These are phyloP conservation scores for Mucor plumbeus DNA, from an alignment of 371 early-diverging fungal genomes.

Conservation along the genomic window DNA sequence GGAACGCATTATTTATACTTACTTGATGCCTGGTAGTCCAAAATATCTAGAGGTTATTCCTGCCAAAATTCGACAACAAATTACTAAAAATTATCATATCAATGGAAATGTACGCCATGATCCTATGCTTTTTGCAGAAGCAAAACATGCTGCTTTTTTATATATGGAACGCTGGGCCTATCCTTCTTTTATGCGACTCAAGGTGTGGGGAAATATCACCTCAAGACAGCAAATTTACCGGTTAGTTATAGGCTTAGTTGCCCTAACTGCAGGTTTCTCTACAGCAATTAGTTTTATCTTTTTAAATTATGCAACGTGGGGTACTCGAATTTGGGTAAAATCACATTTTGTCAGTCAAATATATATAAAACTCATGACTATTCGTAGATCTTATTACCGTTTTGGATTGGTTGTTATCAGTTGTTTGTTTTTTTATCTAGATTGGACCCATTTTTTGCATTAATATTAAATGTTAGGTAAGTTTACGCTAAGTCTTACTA, in stretches of 20 bases:
- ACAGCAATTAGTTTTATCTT: constrained; percentile 62
- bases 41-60: constrained; percentile 55
- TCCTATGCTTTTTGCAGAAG: constrained; percentile 62
- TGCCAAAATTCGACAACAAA: constrained; percentile 31
- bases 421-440: constrained; percentile 44
- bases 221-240: constrained; percentile 58
- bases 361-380: not conserved
- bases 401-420: constrained; percentile 53
- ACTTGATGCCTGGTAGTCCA: constrained; percentile 60
- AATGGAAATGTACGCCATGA: constrained; percentile 47
- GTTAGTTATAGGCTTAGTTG: constrained; percentile 57
- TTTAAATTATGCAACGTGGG: constrained; percentile 56
- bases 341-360: not conserved
- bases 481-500: not conserved
- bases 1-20: constrained; percentile 57
- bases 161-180: constrained; percentile 64
- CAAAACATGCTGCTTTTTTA: constrained; percentile 60
- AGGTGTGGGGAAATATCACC: constrained; percentile 65
- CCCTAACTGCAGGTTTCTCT: constrained; percentile 59
- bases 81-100: constrained; percentile 38
- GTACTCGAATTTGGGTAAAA: constrained; percentile 60
- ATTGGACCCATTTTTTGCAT: constrained; percentile 52
- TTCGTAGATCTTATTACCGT: constrained; percentile 40
- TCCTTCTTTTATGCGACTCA: constrained; percentile 64
- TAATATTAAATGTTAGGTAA: constrained; percentile 53